Percentiles rank a stretch among this genome's conserved stretches.
Evolutionary conservation across 2,329 filamentous ascomycete genomes (phyloP).

Genomic region (Stylonectria norvegica): DNA sequence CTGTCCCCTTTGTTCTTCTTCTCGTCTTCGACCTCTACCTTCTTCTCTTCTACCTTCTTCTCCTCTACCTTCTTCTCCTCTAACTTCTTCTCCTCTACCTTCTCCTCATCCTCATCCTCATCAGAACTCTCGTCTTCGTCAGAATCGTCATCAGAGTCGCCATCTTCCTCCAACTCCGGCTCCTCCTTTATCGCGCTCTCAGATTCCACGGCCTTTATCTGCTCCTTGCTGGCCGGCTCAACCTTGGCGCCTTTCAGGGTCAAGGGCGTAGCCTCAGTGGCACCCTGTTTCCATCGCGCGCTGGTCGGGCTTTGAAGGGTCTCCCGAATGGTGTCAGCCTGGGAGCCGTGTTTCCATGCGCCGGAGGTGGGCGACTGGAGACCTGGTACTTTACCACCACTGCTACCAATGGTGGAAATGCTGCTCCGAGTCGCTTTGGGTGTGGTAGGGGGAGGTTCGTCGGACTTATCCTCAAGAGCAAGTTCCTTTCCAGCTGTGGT

Average conservation of each 20-base stretch:
- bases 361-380: conserved; percentile 43
- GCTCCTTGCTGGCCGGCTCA: conserved; percentile 32
- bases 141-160: conserved; percentile 30
- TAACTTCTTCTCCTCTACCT: conserved; percentile 26
- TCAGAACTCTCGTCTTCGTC: conserved; percentile 27
- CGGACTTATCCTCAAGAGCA: too few relatives aligned
- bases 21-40: conserved; percentile 10
- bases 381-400: not conserved
- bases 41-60: conserved; percentile 17
- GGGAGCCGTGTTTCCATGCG: conserved; percentile 36
- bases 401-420: not conserved
- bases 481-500: conserved; percentile 6
- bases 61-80: conserved; percentile 20
- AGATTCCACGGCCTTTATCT: conserved; percentile 37
- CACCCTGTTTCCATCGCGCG: conserved; percentile 39
- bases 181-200: conserved; percentile 40
- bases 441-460: too few relatives aligned
- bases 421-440: too few relatives aligned
- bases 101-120: conserved; percentile 26
- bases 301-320: conserved; percentile 43
- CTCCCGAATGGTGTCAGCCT: conserved; percentile 24
- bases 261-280: conserved; percentile 1
- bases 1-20: not conserved
- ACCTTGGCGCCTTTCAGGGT: conserved; percentile 31
- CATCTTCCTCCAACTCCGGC: conserved; percentile 33